Evolutionary conservation across 441 rosid species (phyloP).

Genomic region (Adansonia grandidieri): DNA sequence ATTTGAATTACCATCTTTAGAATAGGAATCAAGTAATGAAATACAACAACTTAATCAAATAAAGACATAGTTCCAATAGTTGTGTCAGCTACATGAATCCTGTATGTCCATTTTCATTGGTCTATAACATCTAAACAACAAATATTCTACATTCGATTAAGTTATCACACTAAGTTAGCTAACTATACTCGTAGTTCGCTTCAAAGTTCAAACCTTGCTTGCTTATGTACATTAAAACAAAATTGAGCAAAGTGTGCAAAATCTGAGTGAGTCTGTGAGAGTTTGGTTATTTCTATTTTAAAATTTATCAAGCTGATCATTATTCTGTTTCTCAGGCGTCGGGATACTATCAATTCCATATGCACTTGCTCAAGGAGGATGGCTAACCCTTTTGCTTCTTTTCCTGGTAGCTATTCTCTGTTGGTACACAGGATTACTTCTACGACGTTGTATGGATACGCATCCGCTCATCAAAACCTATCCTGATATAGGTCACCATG

Average conservation of each 20-base stretch:
- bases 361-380: constrained; percentile 71
- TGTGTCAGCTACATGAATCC: neutral
- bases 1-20: neutral
- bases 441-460: constrained; percentile 55
- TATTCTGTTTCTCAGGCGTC: constrained; percentile 48
- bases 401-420: constrained; percentile 54
- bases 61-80: neutral
- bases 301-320: neutral
- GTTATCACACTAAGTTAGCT: too few relatives aligned
- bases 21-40: neutral
- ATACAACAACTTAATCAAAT: neutral
- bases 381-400: constrained; percentile 60
- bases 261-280: neutral
- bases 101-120: neutral
- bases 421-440: constrained; percentile 69
- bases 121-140: neutral
- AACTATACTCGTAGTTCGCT: neutral
- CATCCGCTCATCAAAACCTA: constrained; percentile 48
- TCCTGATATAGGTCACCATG: constrained; percentile 63
- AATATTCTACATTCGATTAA: neutral
- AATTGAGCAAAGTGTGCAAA: neutral
- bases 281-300: neutral
- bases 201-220: neutral
- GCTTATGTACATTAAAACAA: neutral
- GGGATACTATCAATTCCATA: constrained; percentile 69